A percentile compares a stretch with the other conserved stretches of the same genome.
phyloP scores from a whole-genome alignment of 352 stramenopile species.

The Phytopythium sindhum region DNA sequence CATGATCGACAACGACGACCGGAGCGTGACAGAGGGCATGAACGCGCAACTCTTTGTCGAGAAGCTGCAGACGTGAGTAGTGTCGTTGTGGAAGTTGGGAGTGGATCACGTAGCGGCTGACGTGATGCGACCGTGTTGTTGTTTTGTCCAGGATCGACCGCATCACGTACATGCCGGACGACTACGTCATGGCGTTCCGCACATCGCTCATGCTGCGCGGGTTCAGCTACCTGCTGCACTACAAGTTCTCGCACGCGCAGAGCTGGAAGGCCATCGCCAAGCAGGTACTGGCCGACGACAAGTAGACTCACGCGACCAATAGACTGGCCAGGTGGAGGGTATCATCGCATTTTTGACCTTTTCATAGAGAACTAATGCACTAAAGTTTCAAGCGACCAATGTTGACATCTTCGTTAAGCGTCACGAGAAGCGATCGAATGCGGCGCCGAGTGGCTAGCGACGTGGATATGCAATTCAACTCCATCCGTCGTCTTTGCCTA shows the following conservation, averaged over 20 bases:
- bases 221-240: conserved; percentile 83
- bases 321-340: neutral
- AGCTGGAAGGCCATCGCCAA: conserved; percentile 73
- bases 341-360: neutral
- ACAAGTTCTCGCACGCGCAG: conserved; percentile 83
- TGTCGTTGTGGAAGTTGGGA: conserved; percentile 7
- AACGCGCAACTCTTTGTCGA: conserved; percentile 87
- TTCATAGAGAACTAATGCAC: neutral
- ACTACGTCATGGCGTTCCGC: conserved; percentile 88
- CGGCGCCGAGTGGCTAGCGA: too few species aligned
- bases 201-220: conserved; percentile 81
- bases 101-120: too few species aligned
- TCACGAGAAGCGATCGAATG: too few species aligned
- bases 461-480: too few species aligned
- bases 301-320: neutral
- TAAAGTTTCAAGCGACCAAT: too few species aligned
- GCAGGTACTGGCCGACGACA: conserved; percentile 54
- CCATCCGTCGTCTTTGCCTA: too few species aligned
- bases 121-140: too few species aligned
- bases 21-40: conserved; percentile 72
- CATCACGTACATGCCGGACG: conserved; percentile 78
- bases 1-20: conserved; percentile 88
- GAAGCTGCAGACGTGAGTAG: conserved; percentile 69
- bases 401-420: too few species aligned
- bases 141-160: conserved; percentile 78